Base-by-base conservation (phyloP, 495 filamentous ascomycete species). In the Patellaria atrata region DNA sequence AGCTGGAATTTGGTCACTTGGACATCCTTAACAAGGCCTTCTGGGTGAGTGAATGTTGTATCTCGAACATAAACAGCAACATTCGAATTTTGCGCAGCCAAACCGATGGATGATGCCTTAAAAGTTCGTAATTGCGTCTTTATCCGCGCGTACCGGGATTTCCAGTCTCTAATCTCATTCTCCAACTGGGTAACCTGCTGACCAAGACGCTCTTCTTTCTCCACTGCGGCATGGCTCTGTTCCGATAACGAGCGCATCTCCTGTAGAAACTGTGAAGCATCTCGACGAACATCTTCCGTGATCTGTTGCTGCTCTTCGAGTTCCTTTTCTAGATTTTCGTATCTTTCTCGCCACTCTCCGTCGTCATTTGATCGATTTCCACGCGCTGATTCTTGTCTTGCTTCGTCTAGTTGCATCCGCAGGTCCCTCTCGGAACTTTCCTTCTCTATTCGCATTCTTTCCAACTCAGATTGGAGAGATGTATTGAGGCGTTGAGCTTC, bases 1-100 rank as follows among this genome's bases (percentile, higher is more conserved):
- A 94, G 78, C 53, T 97, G 89, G 65, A 92, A 96, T 43, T 82
- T 82, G 22, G 89, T 94, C 29, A 97, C 72, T 58, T 94, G 78
- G 14, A 94, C 71, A 56, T 94, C 86, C 56, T 78, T 82, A 30
- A 97, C 73, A 16, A 87, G 51, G 2, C 89, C 89, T 31, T 79
- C 66, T 7, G 70, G 64, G 38, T 78, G 65, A 14, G 76, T 65
- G 43, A 93, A 72, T 9, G 74, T 77, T 37, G 72, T 72, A 34
- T 87, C 78, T 33, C 73, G 73, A 23, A 73, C 62, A 32, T 73
- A 62, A 35, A 71, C 63, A 37, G 59, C 63, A 3, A 69, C 70
- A 41, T 87, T 76, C 20, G 45, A 43, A 34, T 38, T 33, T 22
- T 47, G 24, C 35, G 39, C 31, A 30, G 70, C 62, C 6, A 86